phyloP scores from a whole-genome alignment of 179 eudicot genomes.

The Gypsophila paniculata region DNA sequence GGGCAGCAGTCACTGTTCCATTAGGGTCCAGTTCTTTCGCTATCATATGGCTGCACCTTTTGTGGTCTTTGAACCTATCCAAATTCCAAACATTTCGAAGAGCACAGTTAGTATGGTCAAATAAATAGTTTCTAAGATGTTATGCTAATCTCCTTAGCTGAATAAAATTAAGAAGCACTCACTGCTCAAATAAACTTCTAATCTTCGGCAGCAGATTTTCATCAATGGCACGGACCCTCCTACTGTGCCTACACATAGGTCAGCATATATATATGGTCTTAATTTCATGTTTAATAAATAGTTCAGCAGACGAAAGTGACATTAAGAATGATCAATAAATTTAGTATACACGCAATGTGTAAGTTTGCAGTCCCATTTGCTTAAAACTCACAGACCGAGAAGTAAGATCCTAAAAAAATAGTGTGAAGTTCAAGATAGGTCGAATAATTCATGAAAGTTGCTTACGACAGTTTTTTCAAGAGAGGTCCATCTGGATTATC shows the following conservation, averaged over 20 bases:
- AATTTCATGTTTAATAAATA: neutral
- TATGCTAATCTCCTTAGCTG: neutral
- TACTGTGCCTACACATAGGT: constrained; percentile 43
- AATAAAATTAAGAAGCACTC: constrained; percentile 33
- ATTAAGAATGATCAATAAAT: neutral
- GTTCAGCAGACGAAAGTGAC: neutral
- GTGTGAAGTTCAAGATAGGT: neutral
- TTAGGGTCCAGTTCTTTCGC: constrained; percentile 69
- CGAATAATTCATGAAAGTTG: neutral
- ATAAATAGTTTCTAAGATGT: constrained; percentile 6
- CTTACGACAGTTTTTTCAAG: constrained; percentile 45
- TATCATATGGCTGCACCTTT: constrained; percentile 85
- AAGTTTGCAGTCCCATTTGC: neutral
- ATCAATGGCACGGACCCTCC: constrained; percentile 70
- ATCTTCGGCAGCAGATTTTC: constrained; percentile 58
- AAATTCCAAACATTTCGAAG: constrained; percentile 22
- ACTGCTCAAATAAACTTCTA: constrained; percentile 74
- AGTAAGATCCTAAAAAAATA: no score
- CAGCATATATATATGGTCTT: constrained; percentile 11
- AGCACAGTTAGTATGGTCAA: constrained; percentile 6
- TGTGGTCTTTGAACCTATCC: constrained; percentile 82
- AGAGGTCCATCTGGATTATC: constrained; percentile 31
- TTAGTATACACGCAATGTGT: neutral
- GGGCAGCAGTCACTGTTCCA: constrained; percentile 66
- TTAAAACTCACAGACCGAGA: neutral